Conservation (phyloP, 2,329 filamentous ascomycete genomes). For the Exophiala viscosa region DNA sequence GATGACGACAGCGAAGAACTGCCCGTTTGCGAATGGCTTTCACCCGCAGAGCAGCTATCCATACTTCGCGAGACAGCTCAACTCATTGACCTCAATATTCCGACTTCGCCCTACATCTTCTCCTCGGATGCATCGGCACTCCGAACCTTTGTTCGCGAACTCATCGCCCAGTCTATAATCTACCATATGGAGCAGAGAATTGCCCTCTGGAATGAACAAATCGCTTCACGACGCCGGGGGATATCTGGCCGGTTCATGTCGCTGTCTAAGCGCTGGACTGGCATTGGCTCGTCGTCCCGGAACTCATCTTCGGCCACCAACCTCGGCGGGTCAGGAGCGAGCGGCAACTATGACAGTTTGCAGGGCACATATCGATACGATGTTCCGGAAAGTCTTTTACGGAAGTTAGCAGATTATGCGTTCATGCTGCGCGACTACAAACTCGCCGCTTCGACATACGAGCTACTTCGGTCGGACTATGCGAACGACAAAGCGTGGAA, state of each 20-base stretch:
- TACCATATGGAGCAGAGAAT: conserved; percentile 94
- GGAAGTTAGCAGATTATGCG: conserved; percentile 88
- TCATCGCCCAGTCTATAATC: conserved; percentile 90
- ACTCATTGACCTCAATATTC: conserved; percentile 57
- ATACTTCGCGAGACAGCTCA: conserved; percentile 61
- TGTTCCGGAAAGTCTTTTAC: conserved; percentile 81
- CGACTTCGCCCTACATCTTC: conserved; percentile 75
- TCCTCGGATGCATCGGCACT: conserved; percentile 89
- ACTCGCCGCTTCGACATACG: conserved; percentile 84
- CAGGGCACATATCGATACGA: conserved; percentile 81
- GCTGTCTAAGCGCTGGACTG: conserved; percentile 82
- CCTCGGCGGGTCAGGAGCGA: conserved; percentile 41
- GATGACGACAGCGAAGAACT: conserved; percentile 84
- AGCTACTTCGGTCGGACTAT: conserved; percentile 83
- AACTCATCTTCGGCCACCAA: conserved; percentile 54
- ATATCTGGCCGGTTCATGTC: conserved; percentile 92
- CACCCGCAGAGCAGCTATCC: conserved; percentile 76
- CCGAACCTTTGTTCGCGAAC: conserved; percentile 83
- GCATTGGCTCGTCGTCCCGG: conserved; percentile 68
- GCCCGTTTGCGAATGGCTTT: conserved; percentile 82
- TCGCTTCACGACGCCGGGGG: conserved; percentile 83
- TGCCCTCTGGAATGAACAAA: conserved; percentile 93
- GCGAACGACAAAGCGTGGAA: conserved; percentile 95
- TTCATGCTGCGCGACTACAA: conserved; percentile 98
- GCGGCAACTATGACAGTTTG: conserved; percentile 69